Evolutionary conservation across 1,139 yeast genomes (phyloP), one percentile per base, ranked within the genome.

Genomic region (Nematodospora anomalae): DNA sequence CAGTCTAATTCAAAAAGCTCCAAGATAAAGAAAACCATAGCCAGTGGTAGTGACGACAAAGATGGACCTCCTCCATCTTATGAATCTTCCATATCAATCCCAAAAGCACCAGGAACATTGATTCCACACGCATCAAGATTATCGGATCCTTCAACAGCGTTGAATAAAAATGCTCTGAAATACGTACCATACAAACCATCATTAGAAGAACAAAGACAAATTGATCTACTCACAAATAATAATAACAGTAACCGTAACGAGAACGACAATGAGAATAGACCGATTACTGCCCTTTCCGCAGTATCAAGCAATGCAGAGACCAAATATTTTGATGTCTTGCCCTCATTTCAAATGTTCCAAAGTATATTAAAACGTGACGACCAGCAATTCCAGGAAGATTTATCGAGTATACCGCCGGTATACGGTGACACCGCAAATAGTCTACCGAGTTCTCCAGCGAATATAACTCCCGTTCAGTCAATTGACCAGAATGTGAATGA

Each of bases 261-360:
- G 4, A n/a, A 9, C 4, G 12, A 11, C 35, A 2, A 13, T 5
- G 1, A 10, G 15, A 4, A 2, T 28, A 18, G 50, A 4, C 40
- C 53, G 4, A 45, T 53, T 4, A 44, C 57, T 4, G 39, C 58
- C 5, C 43, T 62, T 25, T 47, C 60, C 1, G 44, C 65, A 4
- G 45, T 53, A 3, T 41, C 58, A 1, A 57, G 71, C 2, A 51
- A 59, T 26, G 52, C 69, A 2, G 70, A 64, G 28, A 69, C 74
- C 0, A 74, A 69, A 40, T 70, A 68, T 46, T 71, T 70, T 46
- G 83, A 79, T 49, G 70, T 79, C 3, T 55, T 79, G 30, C 85
- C 85, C 1, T 76, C 83, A 2, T 80, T 79, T 51, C 83, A 78
- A 46, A 76, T 79, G 81, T 78, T 74, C 47, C 79, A 74, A 46